Conservation (phyloP, 164 flowering plant species). For the Annona squamosa region DNA sequence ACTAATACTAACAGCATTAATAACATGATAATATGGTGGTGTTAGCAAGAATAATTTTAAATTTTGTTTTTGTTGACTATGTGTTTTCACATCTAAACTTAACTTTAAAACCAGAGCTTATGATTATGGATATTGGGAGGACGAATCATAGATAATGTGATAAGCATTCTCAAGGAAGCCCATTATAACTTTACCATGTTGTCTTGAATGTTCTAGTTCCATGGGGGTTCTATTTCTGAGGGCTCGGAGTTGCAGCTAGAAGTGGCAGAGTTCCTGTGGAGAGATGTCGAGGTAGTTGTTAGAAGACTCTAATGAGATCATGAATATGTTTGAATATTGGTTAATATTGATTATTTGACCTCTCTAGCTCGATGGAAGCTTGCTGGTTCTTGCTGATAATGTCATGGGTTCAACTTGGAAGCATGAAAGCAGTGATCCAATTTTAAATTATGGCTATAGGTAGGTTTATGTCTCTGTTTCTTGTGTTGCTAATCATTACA, state of each 20-base stretch:
- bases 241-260: conserved; percentile 93
- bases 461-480: conserved; percentile 10
- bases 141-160: no score
- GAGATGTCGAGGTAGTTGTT: conserved; percentile 67
- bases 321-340: not conserved
- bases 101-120: not conserved
- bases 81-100: not conserved
- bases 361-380: conserved; percentile 85
- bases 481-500: no score
- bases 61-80: no score
- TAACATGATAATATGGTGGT: no score
- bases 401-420: conserved; percentile 54
- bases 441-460: conserved; percentile 83
- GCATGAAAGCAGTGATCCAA: conserved; percentile 42
- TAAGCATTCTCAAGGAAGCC: not conserved
- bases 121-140: not conserved
- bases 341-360: not conserved
- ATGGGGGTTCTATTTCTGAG: conserved; percentile 72
- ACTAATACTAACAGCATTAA: no score
- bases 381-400: conserved; percentile 68
- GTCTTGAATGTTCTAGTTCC: conserved; percentile 37
- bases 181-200: not conserved
- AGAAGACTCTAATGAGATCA: not conserved
- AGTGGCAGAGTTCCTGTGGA: conserved; percentile 89
- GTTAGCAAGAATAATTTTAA: no score